Conservation (phyloP, 2,329 filamentous ascomycete species). For the Diaporthe humulicola region DNA sequence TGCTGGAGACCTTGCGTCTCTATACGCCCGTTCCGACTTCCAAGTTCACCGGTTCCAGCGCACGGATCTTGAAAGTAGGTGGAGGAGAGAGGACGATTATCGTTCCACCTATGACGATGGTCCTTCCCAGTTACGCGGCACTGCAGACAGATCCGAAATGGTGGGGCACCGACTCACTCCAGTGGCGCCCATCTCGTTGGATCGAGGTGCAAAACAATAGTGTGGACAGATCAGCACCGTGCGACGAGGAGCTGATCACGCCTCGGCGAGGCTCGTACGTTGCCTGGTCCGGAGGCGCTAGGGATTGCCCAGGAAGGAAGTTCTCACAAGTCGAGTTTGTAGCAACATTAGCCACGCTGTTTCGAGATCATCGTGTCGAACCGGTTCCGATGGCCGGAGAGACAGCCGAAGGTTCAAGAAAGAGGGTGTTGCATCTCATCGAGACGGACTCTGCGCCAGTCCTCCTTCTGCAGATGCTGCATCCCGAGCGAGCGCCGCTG, state of each 20-base stretch:
- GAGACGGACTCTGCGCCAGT: conserved; percentile 44
- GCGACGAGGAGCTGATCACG: conserved; percentile 29
- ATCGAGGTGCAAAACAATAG: not conserved
- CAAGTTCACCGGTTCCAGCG: conserved; percentile 15
- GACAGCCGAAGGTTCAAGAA: conserved; percentile 40
- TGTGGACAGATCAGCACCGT: not conserved
- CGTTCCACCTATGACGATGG: conserved; percentile 14
- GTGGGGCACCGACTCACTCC: conserved; percentile 23
- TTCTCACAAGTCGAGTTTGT: conserved; percentile 53
- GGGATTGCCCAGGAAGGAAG: conserved; percentile 48
- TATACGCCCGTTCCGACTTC: conserved; percentile 29
- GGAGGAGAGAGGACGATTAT: conserved; percentile 28
- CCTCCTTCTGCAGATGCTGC: conserved; percentile 43
- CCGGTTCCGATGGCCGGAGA: conserved; percentile 40
- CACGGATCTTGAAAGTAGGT: conserved; percentile 6
- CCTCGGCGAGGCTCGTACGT: conserved; percentile 41
- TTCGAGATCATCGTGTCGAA: conserved; percentile 44
- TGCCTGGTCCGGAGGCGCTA: conserved; percentile 48
- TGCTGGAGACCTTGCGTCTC: conserved; percentile 40
- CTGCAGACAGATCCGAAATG: conserved; percentile 19
- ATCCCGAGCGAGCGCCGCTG: conserved; percentile 27
- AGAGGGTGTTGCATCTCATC: conserved; percentile 42
- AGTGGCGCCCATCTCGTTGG: conserved; percentile 26
- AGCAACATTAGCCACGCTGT: conserved; percentile 45
- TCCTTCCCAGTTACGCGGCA: conserved; percentile 22